Evolutionary conservation across 2,329 filamentous ascomycete genomes (phyloP).

Genomic region (Zasmidium angulare): DNA sequence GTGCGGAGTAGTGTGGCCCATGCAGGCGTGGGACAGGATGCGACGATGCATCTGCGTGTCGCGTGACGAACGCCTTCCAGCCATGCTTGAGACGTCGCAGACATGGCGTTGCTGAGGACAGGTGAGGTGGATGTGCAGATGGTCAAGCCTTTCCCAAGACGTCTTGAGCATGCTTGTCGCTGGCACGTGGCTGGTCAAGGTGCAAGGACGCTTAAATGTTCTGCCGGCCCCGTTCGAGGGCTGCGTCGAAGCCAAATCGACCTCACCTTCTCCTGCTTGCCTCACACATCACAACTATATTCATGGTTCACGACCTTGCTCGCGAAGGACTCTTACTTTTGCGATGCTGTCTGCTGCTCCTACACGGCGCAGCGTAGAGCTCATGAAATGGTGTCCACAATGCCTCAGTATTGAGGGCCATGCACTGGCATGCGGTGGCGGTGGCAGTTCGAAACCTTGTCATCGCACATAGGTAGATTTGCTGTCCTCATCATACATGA

Average conservation of each 20-base stretch:
- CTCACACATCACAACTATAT: too few relatives aligned
- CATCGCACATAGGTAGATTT: too few relatives aligned
- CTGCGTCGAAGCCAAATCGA: not conserved
- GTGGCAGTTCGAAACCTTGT: too few relatives aligned
- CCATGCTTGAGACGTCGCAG: not conserved
- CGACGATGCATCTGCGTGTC: not conserved
- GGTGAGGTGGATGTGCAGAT: not conserved
- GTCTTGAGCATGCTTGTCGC: not conserved
- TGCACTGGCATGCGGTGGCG: too few relatives aligned
- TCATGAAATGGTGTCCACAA: too few relatives aligned
- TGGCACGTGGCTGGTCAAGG: not conserved
- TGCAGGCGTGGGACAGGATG: not conserved
- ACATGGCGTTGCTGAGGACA: not conserved
- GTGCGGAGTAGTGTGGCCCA: not conserved
- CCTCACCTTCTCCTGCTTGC: not conserved
- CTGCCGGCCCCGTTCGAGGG: not conserved
- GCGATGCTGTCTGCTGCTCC: too few relatives aligned
- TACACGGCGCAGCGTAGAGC: too few relatives aligned
- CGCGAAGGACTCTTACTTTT: too few relatives aligned
- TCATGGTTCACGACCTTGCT: too few relatives aligned
- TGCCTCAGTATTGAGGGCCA: too few relatives aligned
- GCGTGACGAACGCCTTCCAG: not conserved
- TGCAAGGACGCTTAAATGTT: not conserved
- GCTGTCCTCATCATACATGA: too few relatives aligned
- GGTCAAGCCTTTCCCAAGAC: not conserved